These are phyloP conservation scores for Eurotiales sp. DNA, from an alignment of 2,329 filamentous ascomycete genomes.

Conservation along the genomic window DNA sequence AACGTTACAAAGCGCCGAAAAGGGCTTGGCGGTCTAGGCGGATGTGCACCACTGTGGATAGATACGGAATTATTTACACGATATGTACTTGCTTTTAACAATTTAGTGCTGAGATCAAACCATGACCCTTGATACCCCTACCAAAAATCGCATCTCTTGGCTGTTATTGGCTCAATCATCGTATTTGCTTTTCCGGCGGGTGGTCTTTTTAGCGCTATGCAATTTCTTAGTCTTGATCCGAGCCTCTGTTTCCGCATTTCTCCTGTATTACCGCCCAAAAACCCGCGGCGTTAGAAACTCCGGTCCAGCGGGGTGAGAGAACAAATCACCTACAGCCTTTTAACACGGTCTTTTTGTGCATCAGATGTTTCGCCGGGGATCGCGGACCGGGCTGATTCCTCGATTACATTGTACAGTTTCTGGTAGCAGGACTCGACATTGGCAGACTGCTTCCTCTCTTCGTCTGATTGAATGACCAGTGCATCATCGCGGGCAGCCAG, in stretches of 20 bases:
- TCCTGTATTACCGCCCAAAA: conserved; percentile 35
- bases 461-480: conserved; percentile 61
- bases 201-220: conserved; percentile 60
- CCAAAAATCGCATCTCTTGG: no score
- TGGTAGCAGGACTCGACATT: conserved; percentile 59
- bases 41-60: conserved; percentile 17
- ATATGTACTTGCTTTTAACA: no score
- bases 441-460: conserved; percentile 58
- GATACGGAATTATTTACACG: no score
- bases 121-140: no score
- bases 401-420: conserved; percentile 54
- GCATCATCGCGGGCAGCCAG: conserved; percentile 50
- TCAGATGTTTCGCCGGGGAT: conserved; percentile 60
- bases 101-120: background rate
- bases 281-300: no score
- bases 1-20: conserved; percentile 34
- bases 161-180: no score
- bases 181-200: conserved; percentile 42
- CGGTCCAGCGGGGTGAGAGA: no score
- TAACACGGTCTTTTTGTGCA: conserved; percentile 54
- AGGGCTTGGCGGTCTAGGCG: conserved; percentile 20
- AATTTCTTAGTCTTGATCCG: conserved; percentile 57
- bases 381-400: conserved; percentile 46
- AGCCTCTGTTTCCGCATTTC: conserved; percentile 56
- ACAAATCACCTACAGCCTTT: conserved; percentile 45